phyloP scores from a whole-genome alignment of 306 rosid species.

The Urtica urens region DNA sequence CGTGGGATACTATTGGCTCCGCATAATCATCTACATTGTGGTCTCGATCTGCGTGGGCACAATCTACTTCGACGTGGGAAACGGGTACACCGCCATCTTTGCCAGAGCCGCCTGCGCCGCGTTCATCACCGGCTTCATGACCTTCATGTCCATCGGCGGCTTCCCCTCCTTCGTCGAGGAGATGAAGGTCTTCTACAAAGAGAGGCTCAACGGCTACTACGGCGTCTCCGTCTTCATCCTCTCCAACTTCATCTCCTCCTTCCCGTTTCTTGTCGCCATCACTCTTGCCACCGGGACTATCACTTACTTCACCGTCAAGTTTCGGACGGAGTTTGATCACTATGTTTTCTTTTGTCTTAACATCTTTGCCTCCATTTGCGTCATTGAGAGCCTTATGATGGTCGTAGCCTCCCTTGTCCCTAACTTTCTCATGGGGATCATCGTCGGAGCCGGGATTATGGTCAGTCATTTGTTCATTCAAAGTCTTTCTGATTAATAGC shows the following conservation, averaged over 20 bases:
- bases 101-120: constrained; percentile 94
- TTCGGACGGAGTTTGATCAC: constrained; percentile 52
- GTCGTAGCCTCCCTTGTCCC: constrained; percentile 95
- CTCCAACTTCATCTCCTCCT: constrained; percentile 77
- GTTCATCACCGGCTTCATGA: constrained; percentile 93
- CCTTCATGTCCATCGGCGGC: constrained; percentile 98
- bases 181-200: constrained; percentile 90
- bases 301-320: constrained; percentile 73
- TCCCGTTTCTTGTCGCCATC: constrained; percentile 79
- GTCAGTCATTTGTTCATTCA: too few species aligned
- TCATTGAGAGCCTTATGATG: constrained; percentile 97
- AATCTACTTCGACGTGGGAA: constrained; percentile 67
- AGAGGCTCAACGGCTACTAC: constrained; percentile 79
- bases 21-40: constrained; percentile 69
- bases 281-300: constrained; percentile 53
- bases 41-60: constrained; percentile 93
- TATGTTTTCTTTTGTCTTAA: constrained; percentile 57
- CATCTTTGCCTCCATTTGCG: constrained; percentile 59
- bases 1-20: constrained; percentile 95
- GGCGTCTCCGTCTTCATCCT: constrained; percentile 78
- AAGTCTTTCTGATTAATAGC: too few species aligned
- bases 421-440: constrained; percentile 91
- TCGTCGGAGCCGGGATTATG: constrained; percentile 91
- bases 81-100: constrained; percentile 74
- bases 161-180: constrained; percentile 92